Percentiles rank a stretch among this genome's conserved stretches.
Evolutionary conservation across 176 grass and related monocot genomes (phyloP).

Genomic region (Aegilops longissima): DNA sequence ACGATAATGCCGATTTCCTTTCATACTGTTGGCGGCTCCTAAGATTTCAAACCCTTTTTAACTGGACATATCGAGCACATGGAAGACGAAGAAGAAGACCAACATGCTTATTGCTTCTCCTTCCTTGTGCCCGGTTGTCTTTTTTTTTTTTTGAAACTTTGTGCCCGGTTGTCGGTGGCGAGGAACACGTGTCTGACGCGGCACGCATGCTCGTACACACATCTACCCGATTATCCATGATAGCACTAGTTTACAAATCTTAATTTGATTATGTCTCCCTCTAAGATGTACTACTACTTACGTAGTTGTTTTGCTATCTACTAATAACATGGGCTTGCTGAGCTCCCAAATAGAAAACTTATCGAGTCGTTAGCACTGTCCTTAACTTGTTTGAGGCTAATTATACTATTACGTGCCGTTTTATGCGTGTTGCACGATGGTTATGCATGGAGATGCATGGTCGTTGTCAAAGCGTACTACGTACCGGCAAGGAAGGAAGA

Average conservation of each 20-base stretch:
- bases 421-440: not conserved
- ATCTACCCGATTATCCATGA: not conserved
- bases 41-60: not conserved
- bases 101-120: not conserved
- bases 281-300: too few species aligned
- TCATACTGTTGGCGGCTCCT: not conserved
- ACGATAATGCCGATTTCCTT: not conserved
- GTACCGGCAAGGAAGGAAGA: conserved; percentile 14
- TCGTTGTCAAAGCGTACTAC: not conserved
- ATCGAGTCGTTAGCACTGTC: not conserved
- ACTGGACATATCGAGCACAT: not conserved
- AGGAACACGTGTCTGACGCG: not conserved
- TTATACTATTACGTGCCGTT: not conserved
- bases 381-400: not conserved
- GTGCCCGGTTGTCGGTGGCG: not conserved
- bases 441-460: not conserved
- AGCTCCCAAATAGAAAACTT: not conserved
- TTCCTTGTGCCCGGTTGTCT: not conserved
- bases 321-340: not conserved
- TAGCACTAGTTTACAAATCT: not conserved
- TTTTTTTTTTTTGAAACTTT: too few species aligned
- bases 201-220: not conserved
- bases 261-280: too few species aligned
- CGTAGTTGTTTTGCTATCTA: too few species aligned
- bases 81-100: not conserved